Conservation (phyloP, 306 rosid species). For the Quercus engelmannii region DNA sequence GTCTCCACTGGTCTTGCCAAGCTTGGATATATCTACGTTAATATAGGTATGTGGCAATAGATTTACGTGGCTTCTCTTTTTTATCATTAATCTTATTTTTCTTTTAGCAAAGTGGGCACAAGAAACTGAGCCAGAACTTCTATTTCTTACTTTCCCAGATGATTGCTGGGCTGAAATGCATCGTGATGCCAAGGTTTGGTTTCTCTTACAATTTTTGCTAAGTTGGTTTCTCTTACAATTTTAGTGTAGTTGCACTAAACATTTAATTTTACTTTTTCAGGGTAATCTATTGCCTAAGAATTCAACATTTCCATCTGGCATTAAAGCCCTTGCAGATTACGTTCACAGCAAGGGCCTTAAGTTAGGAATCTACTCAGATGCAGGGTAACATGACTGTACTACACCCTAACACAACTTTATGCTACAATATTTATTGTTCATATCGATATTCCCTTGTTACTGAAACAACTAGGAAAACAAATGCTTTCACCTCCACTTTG, state of each 20-base stretch:
- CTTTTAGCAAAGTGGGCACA: constrained; percentile 8
- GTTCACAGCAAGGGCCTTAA: constrained; percentile 92
- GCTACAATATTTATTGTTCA: not conserved
- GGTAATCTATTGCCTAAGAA: constrained; percentile 73
- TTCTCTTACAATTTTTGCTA: not conserved
- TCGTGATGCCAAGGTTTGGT: constrained; percentile 58
- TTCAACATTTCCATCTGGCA: constrained; percentile 88
- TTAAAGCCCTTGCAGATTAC: constrained; percentile 87
- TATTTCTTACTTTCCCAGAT: constrained; percentile 43
- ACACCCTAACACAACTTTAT: not conserved
- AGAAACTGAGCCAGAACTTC: not conserved
- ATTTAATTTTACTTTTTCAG: constrained; percentile 26
- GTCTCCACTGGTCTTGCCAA: constrained; percentile 79
- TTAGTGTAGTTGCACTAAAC: not conserved
- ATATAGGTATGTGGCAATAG: not conserved
- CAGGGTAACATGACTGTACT: constrained; percentile 54
- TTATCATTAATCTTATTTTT: not conserved
- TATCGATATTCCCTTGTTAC: not conserved
- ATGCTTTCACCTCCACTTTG: constrained; percentile 5
- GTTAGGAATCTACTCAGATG: constrained; percentile 96
- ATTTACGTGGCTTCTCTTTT: not conserved
- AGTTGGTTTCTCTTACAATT: too few species aligned
- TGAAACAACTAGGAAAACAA: not conserved
- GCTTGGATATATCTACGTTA: constrained; percentile 65
- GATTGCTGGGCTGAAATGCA: constrained; percentile 95